Evolutionary conservation across 768 basidiomycete genomes (phyloP).

Genomic region (Tubosaeta sp.): DNA sequence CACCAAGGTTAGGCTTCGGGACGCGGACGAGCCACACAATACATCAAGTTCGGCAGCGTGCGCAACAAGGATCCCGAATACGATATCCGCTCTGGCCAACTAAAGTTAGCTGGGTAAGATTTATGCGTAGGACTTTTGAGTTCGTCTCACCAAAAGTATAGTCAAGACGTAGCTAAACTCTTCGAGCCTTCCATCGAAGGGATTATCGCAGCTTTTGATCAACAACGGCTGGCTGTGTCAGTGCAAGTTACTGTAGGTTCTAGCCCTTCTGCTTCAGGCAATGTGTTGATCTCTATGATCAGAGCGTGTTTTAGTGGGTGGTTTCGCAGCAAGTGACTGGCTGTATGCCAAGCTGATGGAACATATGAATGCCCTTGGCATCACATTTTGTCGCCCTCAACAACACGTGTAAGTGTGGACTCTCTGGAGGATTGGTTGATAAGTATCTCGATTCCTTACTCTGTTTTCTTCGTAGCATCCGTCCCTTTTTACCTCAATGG

Average conservation of each 20-base stretch:
- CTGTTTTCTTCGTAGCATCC: no score
- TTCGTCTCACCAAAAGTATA: constrained; percentile 6
- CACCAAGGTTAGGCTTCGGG: constrained; percentile 39
- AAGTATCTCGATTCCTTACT: no score
- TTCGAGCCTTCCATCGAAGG: constrained; percentile 40
- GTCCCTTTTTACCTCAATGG: no score
- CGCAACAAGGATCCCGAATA: constrained; percentile 31
- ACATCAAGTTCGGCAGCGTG: constrained; percentile 36
- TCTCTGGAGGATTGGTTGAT: no score
- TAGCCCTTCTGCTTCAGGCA: constrained; percentile 9
- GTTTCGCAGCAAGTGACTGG: constrained; percentile 36
- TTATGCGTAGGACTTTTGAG: neutral
- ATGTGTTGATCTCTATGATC: neutral
- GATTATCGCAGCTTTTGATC: constrained; percentile 31
- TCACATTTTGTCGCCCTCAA: neutral
- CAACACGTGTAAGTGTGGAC: neutral
- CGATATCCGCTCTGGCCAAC: constrained; percentile 35
- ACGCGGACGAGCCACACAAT: constrained; percentile 30
- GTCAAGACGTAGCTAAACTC: constrained; percentile 34
- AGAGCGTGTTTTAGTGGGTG: constrained; percentile 46
- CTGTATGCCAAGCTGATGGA: neutral
- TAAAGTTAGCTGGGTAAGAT: constrained; percentile 36
- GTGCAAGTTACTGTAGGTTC: constrained; percentile 12
- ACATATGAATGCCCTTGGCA: neutral
- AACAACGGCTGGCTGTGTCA: constrained; percentile 21